These are phyloP conservation scores for Ophiocordyceps unilateralis DNA, from an alignment of 2,329 filamentous ascomycete genomes.

Conservation along the genomic window DNA sequence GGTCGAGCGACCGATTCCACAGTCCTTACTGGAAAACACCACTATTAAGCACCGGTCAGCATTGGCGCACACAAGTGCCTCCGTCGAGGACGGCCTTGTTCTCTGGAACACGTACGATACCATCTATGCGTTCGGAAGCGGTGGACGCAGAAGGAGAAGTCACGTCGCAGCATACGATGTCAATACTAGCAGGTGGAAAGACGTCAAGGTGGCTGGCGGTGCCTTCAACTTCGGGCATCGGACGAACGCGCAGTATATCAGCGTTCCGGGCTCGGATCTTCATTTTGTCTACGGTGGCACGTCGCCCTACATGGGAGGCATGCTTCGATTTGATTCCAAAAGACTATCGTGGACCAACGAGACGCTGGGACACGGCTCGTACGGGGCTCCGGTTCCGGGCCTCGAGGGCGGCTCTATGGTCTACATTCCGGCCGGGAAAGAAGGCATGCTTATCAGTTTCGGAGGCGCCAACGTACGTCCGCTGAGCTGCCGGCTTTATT, in stretches of 20 bases:
- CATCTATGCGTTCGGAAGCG: background rate
- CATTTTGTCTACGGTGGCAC: background rate
- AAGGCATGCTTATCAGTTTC: background rate
- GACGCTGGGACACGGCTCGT: background rate
- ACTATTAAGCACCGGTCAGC: background rate
- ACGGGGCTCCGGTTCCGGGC: background rate
- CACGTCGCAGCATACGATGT: background rate
- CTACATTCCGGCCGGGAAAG: background rate
- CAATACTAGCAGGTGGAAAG: background rate
- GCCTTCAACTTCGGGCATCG: background rate
- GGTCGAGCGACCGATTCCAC: background rate
- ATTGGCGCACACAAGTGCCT: background rate
- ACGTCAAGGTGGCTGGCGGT: background rate
- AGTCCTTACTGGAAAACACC: background rate
- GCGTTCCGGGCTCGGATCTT: background rate
- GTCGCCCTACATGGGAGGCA: background rate
- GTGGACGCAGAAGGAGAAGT: background rate
- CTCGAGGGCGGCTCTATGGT: background rate
- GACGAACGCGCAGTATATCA: background rate
- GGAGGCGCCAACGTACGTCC: background rate
- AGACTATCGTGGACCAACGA: background rate
- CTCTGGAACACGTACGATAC: background rate
- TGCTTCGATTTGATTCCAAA: background rate
- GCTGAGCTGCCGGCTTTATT: background rate
- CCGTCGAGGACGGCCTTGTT: background rate